Evolutionary conservation across 768 basidiomycete species (phyloP).

Genomic region (Pulveroboletus frians): DNA sequence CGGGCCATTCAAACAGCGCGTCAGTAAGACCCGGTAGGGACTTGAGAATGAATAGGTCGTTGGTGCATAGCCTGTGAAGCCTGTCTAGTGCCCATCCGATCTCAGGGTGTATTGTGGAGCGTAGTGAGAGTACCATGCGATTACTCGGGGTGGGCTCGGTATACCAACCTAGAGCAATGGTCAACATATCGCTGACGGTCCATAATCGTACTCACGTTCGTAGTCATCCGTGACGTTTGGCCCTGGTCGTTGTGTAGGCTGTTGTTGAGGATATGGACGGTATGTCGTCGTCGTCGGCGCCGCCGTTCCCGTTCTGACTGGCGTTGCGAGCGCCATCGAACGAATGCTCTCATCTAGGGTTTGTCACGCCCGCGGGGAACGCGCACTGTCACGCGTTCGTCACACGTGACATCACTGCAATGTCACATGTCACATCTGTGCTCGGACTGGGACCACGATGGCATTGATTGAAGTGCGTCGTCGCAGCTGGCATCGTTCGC

Average conservation of each 20-base stretch:
- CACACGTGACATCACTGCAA: conserved; percentile 3
- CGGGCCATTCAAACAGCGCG: conserved; percentile 83
- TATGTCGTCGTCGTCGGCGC: conserved; percentile 15
- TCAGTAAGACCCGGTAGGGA: conserved; percentile 76
- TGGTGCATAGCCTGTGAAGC: conserved; percentile 72
- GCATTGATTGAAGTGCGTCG: conserved; percentile 49
- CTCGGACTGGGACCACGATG: conserved; percentile 30
- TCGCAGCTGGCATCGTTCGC: background rate
- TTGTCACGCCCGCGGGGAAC: conserved; percentile 9
- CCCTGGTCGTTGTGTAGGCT: conserved; percentile 18
- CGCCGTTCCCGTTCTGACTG: conserved; percentile 24
- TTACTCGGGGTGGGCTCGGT: conserved; percentile 77
- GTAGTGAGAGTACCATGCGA: conserved; percentile 85
- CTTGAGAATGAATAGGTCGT: conserved; percentile 70
- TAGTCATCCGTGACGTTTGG: conserved; percentile 67
- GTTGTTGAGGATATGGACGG: conserved; percentile 24
- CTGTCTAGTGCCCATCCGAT: conserved; percentile 88
- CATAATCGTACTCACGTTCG: conserved; percentile 50
- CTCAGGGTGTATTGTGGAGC: conserved; percentile 77
- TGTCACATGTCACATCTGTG: conserved; percentile 15
- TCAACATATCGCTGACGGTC: conserved; percentile 5
- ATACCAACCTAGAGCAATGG: conserved; percentile 61
- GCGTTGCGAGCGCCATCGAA: conserved; percentile 28
- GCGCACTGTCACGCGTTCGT: conserved; percentile 22
- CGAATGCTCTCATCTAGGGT: background rate